Conservation (phyloP, 441 rosid species). For the Erodium moschatum region DNA sequence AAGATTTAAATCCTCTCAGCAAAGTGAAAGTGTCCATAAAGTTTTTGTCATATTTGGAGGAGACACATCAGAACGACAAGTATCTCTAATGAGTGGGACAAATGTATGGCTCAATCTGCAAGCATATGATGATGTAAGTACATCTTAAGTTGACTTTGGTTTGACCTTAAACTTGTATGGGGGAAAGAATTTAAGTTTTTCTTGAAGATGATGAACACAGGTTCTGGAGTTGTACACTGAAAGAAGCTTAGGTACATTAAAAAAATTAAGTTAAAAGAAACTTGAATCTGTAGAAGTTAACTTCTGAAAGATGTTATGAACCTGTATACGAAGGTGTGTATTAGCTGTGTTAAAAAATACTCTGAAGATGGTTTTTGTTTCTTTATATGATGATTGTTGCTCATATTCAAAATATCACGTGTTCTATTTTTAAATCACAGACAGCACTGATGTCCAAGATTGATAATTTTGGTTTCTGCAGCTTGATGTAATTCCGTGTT, state of each 20-base stretch:
- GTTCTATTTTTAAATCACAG: background rate
- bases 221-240: background rate
- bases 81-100: slow-evolving; percentile 94
- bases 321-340: background rate
- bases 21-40: slow-evolving; percentile 32
- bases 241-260: background rate
- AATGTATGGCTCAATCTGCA: slow-evolving; percentile 92
- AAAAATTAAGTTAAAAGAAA: background rate
- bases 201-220: background rate
- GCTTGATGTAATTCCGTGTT: slow-evolving; percentile 80
- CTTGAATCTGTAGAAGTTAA: background rate
- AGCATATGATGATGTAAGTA: slow-evolving; percentile 66
- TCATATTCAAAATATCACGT: background rate
- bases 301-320: background rate
- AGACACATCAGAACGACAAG: slow-evolving; percentile 92
- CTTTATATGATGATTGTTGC: background rate
- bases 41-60: slow-evolving; percentile 90
- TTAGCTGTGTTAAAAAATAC: background rate
- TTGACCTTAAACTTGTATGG: background rate
- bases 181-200: background rate
- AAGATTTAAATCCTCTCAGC: slow-evolving; percentile 26
- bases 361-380: background rate
- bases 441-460: slow-evolving; percentile 21
- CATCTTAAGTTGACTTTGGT: background rate
- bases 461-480: slow-evolving; percentile 35